These are phyloP conservation scores for Ceratobasidium sp. DNA, from an alignment of 1,284 basidiomycete species.

Conservation along the genomic window DNA sequence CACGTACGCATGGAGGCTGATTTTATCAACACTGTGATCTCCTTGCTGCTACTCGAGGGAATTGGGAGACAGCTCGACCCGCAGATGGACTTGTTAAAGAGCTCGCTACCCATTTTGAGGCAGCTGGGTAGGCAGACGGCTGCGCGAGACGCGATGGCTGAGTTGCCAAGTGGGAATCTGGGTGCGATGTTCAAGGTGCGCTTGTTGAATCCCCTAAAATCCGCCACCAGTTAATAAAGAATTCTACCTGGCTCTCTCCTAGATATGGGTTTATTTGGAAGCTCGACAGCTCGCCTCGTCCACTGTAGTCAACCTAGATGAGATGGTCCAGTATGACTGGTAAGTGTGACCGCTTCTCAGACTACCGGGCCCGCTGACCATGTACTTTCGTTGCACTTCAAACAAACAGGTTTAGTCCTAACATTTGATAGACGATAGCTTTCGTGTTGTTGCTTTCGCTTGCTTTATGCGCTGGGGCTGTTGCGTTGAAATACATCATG, in stretches of 20 bases:
- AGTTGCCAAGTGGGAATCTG: slow-evolving; percentile 73
- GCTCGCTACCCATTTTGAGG: slow-evolving; percentile 88
- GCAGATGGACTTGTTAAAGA: slow-evolving; percentile 91
- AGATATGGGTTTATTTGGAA: slow-evolving; percentile 94
- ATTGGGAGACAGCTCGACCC: slow-evolving; percentile 96
- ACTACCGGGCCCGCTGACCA: background rate
- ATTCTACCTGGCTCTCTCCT: slow-evolving; percentile 19
- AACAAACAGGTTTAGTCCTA: slow-evolving; percentile 20
- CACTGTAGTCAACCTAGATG: slow-evolving; percentile 79
- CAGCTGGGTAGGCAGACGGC: slow-evolving; percentile 91
- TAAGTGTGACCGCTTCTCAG: slow-evolving; percentile 53
- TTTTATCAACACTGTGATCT: slow-evolving; percentile 98
- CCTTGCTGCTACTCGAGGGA: slow-evolving; percentile 92
- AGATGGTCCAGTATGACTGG: slow-evolving; percentile 81
- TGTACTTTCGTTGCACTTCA: background rate
- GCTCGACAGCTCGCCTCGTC: slow-evolving; percentile 85
- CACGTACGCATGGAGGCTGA: slow-evolving; percentile 99
- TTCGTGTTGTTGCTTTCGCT: background rate
- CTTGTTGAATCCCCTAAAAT: slow-evolving; percentile 7
- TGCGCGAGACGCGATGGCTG: slow-evolving; percentile 71
- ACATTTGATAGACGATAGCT: slow-evolving; percentile 19
- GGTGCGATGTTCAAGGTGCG: slow-evolving; percentile 86
- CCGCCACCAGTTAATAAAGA: slow-evolving; percentile 15
- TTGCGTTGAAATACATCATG: background rate
- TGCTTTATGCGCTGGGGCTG: background rate